Evolutionary conservation across 2,329 filamentous ascomycete genomes (phyloP), one percentile per base, ranked within the genome.

Genomic region (Penicillium oxalicum): DNA sequence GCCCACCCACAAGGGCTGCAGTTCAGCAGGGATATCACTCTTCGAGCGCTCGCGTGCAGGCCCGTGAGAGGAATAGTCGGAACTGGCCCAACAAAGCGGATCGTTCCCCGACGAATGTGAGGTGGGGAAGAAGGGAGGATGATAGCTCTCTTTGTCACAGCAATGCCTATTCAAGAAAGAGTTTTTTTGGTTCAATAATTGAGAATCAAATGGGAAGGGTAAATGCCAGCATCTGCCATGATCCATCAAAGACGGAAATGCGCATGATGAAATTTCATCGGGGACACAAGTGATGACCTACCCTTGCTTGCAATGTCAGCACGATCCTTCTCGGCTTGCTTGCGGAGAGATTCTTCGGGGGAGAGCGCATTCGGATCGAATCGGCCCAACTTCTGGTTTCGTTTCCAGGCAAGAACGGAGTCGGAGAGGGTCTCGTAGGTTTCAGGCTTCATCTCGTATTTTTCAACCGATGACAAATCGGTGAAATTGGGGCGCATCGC

Each of bases 381-480:
- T 33, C 93, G 88, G 44, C 93, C 93, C n/a, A 97, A 81, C 67
- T 94, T 91, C 69, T 95, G 84, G n/a, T 83, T 76, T 73, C 88
- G 91, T 73, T 98, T 98, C 90, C 90, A 97, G 5, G 91, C 88
- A 25, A 96, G 80, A 11, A 98, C 93, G 3, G 87, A 91, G 70
- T 96, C 88, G 38, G 83, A 77, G 64, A 91, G 89, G 62, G 83
- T 82, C 66, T 90, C 89, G 71, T 98, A 98, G 64, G 91, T 86
- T 43, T 84, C 79, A 45, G 80, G 77, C n/a, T 90, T 88, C 78
- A 98, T 86, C 54, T 86, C 82, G 69, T 93, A 97, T 74, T 96
- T 96, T 48, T 90, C 82, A 4, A 96, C 89, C 8, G 81, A 78
- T 38, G 86, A 86, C 39, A 87, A 79, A 71, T 95, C 91, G 57